Conservation (phyloP, 2,329 filamentous ascomycete species). For the Sporothrix pseudoabietina region DNA sequence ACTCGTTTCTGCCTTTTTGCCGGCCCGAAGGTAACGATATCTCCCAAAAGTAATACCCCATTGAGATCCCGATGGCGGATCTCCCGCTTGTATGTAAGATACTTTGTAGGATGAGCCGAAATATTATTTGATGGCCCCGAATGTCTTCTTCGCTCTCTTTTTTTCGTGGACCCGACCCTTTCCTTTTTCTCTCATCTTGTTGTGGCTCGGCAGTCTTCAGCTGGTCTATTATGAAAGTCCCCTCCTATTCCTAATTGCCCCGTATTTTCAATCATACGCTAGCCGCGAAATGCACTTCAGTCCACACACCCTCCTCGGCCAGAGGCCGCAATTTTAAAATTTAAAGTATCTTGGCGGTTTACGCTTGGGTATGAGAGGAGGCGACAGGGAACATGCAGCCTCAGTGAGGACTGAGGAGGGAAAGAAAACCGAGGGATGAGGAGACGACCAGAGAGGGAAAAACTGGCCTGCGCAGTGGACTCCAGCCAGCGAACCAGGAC, state of each 20-base stretch:
- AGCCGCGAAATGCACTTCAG: neutral
- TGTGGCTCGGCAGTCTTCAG: neutral
- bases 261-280: neutral
- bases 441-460: neutral
- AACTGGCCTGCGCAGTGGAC: neutral
- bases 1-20: slow-evolving; percentile 5
- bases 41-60: neutral
- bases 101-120: neutral
- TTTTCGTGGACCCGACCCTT: neutral
- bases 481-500: neutral
- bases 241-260: neutral
- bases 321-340: slow-evolving; percentile 17
- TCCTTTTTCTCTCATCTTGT: neutral
- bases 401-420: neutral
- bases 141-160: neutral
- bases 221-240: neutral
- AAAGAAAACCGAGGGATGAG: too few relatives aligned
- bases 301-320: slow-evolving; percentile 1
- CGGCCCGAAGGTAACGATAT: slow-evolving; percentile 11
- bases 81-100: too few relatives aligned
- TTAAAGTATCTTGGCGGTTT: slow-evolving; percentile 19
- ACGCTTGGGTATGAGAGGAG: neutral
- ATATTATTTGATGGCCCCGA: neutral
- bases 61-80: neutral
- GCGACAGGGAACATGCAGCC: neutral